phyloP scores from a whole-genome alignment of 202 grass and related monocot genomes.

The Alloteropsis angusta region DNA sequence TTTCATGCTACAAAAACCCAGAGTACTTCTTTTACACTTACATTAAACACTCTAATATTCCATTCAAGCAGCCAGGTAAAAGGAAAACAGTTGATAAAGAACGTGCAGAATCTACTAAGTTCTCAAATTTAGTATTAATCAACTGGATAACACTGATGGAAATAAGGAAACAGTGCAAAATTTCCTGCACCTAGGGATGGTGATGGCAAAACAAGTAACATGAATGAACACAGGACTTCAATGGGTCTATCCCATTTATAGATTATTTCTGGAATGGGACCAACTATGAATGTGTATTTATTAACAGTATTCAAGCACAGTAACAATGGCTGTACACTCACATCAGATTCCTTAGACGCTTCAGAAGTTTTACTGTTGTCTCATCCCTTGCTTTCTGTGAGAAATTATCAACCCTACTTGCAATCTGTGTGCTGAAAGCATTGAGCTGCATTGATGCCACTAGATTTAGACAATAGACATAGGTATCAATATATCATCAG shows the following conservation, averaged over 20 bases:
- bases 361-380: constrained; percentile 58
- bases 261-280: neutral
- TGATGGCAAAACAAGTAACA: constrained; percentile 7
- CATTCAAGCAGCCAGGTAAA: neutral
- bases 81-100: neutral
- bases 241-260: constrained; percentile 1
- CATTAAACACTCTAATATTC: neutral
- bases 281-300: constrained; percentile 1
- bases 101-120: neutral
- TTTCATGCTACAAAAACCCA: neutral
- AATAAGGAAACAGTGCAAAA: neutral
- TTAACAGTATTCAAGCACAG: constrained; percentile 6
- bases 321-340: constrained; percentile 33
- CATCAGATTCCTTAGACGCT: constrained; percentile 85
- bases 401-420: constrained; percentile 42
- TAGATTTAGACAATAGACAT: constrained; percentile 40
- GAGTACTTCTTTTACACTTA: neutral
- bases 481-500: constrained; percentile 19
- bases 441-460: constrained; percentile 60
- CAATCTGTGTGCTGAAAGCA: constrained; percentile 79
- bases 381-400: constrained; percentile 60
- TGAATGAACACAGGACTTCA: neutral
- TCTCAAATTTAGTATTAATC: neutral
- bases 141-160: neutral
- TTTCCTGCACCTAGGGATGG: neutral